These are phyloP conservation scores for Chlorella ohadii DNA, from an alignment of 139 green algal species.

Conservation along the genomic window DNA sequence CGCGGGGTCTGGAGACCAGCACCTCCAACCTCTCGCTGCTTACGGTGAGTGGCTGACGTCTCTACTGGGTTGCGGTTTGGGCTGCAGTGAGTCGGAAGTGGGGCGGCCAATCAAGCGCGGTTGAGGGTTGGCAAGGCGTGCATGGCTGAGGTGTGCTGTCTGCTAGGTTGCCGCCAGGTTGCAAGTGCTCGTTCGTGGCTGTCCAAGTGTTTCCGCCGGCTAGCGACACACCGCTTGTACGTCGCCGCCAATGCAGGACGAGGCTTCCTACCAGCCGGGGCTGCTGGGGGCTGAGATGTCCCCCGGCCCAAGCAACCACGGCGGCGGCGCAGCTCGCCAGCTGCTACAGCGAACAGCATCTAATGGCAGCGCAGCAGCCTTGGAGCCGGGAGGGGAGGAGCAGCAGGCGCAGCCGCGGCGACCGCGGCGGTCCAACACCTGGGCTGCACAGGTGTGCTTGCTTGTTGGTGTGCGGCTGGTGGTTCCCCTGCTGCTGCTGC, in stretches of 20 bases:
- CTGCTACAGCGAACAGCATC: not conserved
- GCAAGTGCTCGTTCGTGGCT: too few species aligned
- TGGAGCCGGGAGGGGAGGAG: not conserved
- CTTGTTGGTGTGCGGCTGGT: too few species aligned
- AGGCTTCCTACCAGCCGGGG: constrained; percentile 6
- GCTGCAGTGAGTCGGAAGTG: too few species aligned
- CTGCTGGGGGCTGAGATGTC: constrained; percentile 15
- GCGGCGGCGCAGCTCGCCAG: not conserved
- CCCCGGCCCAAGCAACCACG: constrained; percentile 10
- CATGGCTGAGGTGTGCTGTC: not conserved
- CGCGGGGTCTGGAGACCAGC: constrained; percentile 1
- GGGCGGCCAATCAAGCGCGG: too few species aligned
- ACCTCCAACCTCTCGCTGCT: not conserved
- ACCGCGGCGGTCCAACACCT: not conserved
- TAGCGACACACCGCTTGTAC: too few species aligned
- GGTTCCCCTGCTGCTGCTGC: not conserved
- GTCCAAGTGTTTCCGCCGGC: too few species aligned
- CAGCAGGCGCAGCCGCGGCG: not conserved
- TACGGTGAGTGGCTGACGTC: too few species aligned
- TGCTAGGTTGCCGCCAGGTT: too few species aligned
- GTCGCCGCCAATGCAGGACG: too few species aligned
- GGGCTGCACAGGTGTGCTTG: too few species aligned
- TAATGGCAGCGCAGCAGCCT: not conserved
- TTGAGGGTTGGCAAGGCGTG: too few species aligned
- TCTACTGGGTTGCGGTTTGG: too few species aligned